Evolutionary conservation across 2,329 filamentous ascomycete genomes (phyloP).

Genomic region (Zelopaecilomyces penicillatus): DNA sequence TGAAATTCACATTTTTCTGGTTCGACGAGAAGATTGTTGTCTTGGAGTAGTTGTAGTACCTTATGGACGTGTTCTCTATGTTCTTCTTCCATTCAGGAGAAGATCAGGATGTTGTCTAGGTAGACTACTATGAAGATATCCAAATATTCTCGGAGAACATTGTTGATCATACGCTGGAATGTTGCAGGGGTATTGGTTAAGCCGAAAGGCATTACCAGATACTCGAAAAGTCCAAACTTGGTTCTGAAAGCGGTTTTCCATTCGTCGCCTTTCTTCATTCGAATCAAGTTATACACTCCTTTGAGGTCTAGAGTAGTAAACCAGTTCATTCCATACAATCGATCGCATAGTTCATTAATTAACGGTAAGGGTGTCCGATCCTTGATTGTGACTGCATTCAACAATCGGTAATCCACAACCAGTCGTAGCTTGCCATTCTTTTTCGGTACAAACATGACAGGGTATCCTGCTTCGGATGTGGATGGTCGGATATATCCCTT

Average conservation of each 20-base stretch:
- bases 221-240: too few species aligned
- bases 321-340: conserved; percentile 8
- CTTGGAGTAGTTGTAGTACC: conserved; percentile 10
- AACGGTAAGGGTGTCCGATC: conserved; percentile 15
- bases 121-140: conserved; percentile 14
- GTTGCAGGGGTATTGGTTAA: conserved; percentile 13
- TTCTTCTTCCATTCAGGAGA: conserved; percentile 12
- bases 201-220: too few species aligned
- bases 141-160: conserved; percentile 11
- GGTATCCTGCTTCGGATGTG: conserved; percentile 6
- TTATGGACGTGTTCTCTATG: conserved; percentile 12
- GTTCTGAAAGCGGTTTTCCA: too few species aligned
- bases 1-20: conserved; percentile 11
- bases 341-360: conserved; percentile 17
- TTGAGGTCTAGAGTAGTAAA: conserved; percentile 14
- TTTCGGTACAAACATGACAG: conserved; percentile 15
- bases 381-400: conserved; percentile 21
- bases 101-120: conserved; percentile 15
- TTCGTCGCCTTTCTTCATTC: conserved; percentile 23
- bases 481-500: conserved; percentile 11
- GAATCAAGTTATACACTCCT: conserved; percentile 21
- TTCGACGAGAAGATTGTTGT: conserved; percentile 12
- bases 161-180: conserved; percentile 14
- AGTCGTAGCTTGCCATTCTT: conserved; percentile 14
- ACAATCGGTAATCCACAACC: conserved; percentile 16